Percentiles rank a stretch among this genome's conserved stretches.
Conservation (phyloP, 192 early-diverging fungal species). For the Powellomyces hirtus region DNA sequence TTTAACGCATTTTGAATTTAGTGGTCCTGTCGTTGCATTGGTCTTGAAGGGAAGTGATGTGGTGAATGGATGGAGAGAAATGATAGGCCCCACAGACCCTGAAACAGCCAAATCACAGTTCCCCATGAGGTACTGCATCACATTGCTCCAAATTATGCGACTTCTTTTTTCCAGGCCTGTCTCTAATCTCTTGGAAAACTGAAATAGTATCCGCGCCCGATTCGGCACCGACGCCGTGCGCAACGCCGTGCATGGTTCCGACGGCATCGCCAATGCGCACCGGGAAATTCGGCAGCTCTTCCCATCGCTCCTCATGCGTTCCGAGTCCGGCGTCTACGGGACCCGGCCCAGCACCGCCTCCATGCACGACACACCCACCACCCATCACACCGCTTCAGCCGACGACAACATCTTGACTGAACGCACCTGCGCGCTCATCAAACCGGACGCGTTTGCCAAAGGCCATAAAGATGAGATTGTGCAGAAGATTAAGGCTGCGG, state of each 20-base stretch:
- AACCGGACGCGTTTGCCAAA: conserved; percentile 52
- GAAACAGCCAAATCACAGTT: conserved; percentile 30
- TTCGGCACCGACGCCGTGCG: conserved; percentile 47
- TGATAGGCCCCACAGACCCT: conserved; percentile 52
- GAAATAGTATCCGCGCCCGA: conserved; percentile 43
- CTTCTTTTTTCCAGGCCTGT: not conserved
- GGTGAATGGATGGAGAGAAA: conserved; percentile 49
- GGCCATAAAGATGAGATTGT: conserved; percentile 51
- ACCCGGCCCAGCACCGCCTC: conserved; percentile 18
- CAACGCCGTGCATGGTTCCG: conserved; percentile 58
- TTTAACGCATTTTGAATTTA: too few relatives aligned
- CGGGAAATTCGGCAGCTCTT: conserved; percentile 50
- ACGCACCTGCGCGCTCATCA: conserved; percentile 52
- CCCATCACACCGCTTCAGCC: not conserved
- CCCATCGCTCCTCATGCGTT: conserved; percentile 31
- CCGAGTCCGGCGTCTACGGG: conserved; percentile 9
- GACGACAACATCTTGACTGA: conserved; percentile 21
- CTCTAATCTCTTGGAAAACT: not conserved
- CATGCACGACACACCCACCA: conserved; percentile 5
- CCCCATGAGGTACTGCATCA: too few relatives aligned
- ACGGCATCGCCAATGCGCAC: conserved; percentile 40
- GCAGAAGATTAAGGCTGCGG: conserved; percentile 26
- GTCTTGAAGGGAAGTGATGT: conserved; percentile 55
- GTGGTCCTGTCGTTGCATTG: conserved; percentile 39
- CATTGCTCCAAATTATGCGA: too few relatives aligned